These are phyloP conservation scores for Phaeosphaeriaceae sp. DNA, from an alignment of 2,329 filamentous ascomycete species.

Conservation along the genomic window DNA sequence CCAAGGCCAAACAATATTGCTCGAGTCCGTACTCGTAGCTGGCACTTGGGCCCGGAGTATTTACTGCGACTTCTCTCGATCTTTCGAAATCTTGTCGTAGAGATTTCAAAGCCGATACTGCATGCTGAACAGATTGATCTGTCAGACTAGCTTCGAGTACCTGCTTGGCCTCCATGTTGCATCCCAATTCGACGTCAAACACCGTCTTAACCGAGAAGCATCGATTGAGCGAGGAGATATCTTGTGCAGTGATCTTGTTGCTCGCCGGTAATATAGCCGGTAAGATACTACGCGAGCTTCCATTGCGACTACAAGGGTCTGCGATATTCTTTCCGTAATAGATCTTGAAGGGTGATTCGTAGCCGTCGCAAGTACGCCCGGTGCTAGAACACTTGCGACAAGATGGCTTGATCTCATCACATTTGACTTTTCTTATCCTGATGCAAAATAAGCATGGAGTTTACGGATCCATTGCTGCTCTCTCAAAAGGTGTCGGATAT, in stretches of 20 bases:
- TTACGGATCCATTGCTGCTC: too few species aligned
- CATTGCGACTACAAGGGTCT: not conserved
- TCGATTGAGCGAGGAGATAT: slow-evolving; percentile 22
- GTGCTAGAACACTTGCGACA: slow-evolving; percentile 24
- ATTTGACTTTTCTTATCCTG: slow-evolving; percentile 28
- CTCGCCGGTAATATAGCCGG: slow-evolving; percentile 9
- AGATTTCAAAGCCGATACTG: slow-evolving; percentile 35
- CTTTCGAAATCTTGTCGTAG: slow-evolving; percentile 50
- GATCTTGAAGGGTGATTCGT: slow-evolving; percentile 23
- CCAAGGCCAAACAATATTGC: slow-evolving; percentile 53
- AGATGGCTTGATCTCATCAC: slow-evolving; percentile 26
- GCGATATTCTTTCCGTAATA: slow-evolving; percentile 11
- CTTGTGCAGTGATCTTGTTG: slow-evolving; percentile 7
- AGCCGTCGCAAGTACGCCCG: slow-evolving; percentile 29
- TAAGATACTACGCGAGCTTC: not conserved
- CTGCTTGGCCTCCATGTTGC: slow-evolving; percentile 21
- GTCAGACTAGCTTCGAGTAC: slow-evolving; percentile 23
- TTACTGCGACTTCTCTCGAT: slow-evolving; percentile 30
- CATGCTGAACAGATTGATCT: slow-evolving; percentile 45
- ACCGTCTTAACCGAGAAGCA: slow-evolving; percentile 29
- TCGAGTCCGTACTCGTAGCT: slow-evolving; percentile 50
- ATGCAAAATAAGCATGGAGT: slow-evolving; percentile 12
- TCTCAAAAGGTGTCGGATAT: too few species aligned
- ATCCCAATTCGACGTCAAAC: slow-evolving; percentile 16
- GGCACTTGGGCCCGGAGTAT: slow-evolving; percentile 33